A percentile compares a stretch with the other conserved stretches of the same genome.
Evolutionary conservation across 2,329 filamentous ascomycete genomes (phyloP).

Genomic region (Alternaria ventricosa): DNA sequence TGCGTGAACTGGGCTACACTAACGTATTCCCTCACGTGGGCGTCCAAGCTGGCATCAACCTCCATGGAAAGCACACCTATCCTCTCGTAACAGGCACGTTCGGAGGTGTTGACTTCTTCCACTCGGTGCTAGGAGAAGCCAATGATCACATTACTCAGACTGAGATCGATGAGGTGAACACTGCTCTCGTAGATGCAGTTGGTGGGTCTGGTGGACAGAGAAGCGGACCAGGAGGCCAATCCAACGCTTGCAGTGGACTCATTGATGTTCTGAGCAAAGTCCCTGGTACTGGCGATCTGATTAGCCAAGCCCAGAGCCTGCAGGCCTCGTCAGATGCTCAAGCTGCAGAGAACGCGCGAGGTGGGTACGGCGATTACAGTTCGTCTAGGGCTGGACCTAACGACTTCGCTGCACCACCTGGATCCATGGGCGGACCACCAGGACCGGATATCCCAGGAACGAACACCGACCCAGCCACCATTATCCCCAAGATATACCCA

Average conservation of each 20-base stretch:
- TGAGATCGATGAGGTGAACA: constrained; percentile 57
- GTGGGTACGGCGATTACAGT: constrained; percentile 46
- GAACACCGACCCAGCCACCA: constrained; percentile 70
- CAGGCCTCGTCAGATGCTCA: constrained; percentile 58
- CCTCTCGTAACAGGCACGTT: constrained; percentile 63
- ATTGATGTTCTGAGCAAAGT: constrained; percentile 77
- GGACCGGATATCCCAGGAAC: constrained; percentile 72
- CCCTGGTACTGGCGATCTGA: constrained; percentile 62
- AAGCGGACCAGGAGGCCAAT: constrained; percentile 40
- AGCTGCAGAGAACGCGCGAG: constrained; percentile 54
- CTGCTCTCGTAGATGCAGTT: constrained; percentile 51
- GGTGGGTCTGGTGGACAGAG: constrained; percentile 25
- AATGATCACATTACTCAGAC: constrained; percentile 58
- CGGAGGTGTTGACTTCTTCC: constrained; percentile 59
- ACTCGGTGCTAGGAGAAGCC: constrained; percentile 58
- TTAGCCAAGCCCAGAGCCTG: constrained; percentile 55
- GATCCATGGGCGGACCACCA: constrained; percentile 53
- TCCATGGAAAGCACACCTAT: constrained; percentile 56
- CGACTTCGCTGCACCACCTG: constrained; percentile 52
- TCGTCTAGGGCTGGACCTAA: constrained; percentile 45
- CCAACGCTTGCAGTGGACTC: constrained; percentile 53
- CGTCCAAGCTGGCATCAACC: constrained; percentile 52
- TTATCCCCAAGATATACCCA: constrained; percentile 78
- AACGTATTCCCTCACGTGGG: constrained; percentile 62
- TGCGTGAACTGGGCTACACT: constrained; percentile 58